These are phyloP conservation scores for Diaporthe aspalathi DNA, from an alignment of 2,329 filamentous ascomycete species.

Conservation along the genomic window DNA sequence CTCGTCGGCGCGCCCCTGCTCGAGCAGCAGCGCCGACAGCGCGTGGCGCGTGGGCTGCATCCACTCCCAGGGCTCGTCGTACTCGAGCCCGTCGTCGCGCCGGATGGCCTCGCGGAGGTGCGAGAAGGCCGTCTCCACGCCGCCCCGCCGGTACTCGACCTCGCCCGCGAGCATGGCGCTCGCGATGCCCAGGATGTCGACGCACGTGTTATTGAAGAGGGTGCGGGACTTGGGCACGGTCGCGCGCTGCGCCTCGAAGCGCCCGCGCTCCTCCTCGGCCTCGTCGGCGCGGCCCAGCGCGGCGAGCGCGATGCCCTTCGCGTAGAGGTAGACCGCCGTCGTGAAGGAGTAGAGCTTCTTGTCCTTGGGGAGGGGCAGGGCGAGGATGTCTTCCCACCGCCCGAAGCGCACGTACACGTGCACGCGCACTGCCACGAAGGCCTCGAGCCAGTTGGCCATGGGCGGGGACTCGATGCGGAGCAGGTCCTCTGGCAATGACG, in stretches of 20 bases:
- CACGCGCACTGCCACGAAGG: conserved; percentile 73
- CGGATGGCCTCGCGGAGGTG: conserved; percentile 68
- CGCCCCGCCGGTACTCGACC: conserved; percentile 73
- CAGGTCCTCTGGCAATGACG: conserved; percentile 70
- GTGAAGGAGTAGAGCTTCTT: conserved; percentile 74
- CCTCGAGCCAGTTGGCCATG: conserved; percentile 84
- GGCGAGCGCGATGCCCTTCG: conserved; percentile 74
- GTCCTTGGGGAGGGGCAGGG: conserved; percentile 67
- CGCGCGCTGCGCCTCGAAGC: conserved; percentile 63
- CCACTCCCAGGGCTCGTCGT: conserved; percentile 83
- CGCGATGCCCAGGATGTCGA: conserved; percentile 72
- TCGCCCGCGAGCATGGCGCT: conserved; percentile 79
- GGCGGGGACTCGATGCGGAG: conserved; percentile 74
- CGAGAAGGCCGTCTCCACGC: conserved; percentile 68
- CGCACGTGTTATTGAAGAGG: conserved; percentile 75
- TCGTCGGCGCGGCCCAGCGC: conserved; percentile 65
- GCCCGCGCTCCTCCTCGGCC: conserved; percentile 62
- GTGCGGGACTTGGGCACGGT: conserved; percentile 69
- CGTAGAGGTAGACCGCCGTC: conserved; percentile 76
- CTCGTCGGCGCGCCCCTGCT: conserved; percentile 70
- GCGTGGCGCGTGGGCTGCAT: conserved; percentile 81
- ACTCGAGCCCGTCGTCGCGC: conserved; percentile 72
- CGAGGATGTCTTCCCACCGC: conserved; percentile 73
- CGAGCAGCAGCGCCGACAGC: conserved; percentile 75
- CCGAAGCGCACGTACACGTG: conserved; percentile 82